A percentile compares a stretch with the other conserved stretches of the same genome.
Evolutionary conservation across 805 yeast genomes (phyloP).

Genomic region (Blastobotrys peoriensis): DNA sequence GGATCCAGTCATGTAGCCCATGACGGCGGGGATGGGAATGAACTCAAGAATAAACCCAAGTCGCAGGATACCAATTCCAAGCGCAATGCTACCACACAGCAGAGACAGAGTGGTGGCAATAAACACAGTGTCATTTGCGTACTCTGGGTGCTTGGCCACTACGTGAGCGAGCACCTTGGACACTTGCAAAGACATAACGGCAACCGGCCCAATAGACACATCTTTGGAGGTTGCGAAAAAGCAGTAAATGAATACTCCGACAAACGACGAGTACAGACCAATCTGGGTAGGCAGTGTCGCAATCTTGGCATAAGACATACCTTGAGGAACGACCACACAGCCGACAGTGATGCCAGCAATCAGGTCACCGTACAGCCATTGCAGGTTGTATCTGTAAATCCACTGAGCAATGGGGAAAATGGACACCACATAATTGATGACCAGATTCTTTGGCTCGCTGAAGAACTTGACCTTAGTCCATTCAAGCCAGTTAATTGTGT

Average conservation of each 20-base stretch:
- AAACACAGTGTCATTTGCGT: conserved; percentile 46
- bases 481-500: conserved; percentile 5
- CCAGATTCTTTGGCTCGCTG: conserved; percentile 36
- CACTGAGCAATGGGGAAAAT: conserved; percentile 78
- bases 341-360: conserved; percentile 94
- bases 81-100: conserved; percentile 78
- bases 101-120: conserved; percentile 78
- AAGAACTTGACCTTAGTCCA: conserved; percentile 6
- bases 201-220: conserved; percentile 95
- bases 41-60: conserved; percentile 84
- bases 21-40: conserved; percentile 84
- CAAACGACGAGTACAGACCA: conserved; percentile 86
- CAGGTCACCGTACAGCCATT: conserved; percentile 76
- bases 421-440: conserved; percentile 48
- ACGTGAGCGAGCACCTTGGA: conserved; percentile 70
- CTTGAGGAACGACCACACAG: conserved; percentile 86
- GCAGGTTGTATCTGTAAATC: conserved; percentile 75
- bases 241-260: conserved; percentile 84
- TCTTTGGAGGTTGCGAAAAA: conserved; percentile 93
- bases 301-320: conserved; percentile 89
- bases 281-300: conserved; percentile 78
- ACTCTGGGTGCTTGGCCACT: conserved; percentile 41
- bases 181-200: conserved; percentile 87
- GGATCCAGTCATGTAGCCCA: conserved; percentile 94
- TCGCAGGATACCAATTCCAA: conserved; percentile 76